Percentiles rank a stretch among this genome's conserved stretches.
Evolutionary conservation across 345 rosid genomes (phyloP).

Genomic region (Carallia brachiata): DNA sequence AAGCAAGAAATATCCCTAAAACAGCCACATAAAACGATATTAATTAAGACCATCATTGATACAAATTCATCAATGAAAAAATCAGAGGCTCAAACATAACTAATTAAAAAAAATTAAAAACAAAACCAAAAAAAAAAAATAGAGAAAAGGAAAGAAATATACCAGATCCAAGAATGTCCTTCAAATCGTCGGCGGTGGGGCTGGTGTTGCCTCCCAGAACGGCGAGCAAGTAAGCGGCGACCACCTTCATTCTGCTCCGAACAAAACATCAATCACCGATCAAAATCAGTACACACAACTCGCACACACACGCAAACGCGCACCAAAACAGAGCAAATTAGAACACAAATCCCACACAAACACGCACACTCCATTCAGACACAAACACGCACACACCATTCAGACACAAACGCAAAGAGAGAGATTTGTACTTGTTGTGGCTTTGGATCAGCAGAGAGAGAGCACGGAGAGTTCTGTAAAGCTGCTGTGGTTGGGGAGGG

Average conservation of each 20-base stretch:
- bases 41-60: too few species aligned
- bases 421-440: too few species aligned
- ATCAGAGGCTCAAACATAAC: neutral
- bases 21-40: too few species aligned
- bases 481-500: neutral
- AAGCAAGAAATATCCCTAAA: too few species aligned
- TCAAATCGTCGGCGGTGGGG: slow-evolving; percentile 57
- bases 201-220: slow-evolving; percentile 59
- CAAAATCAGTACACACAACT: neutral
- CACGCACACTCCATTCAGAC: too few species aligned
- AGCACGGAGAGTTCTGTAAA: too few species aligned
- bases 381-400: too few species aligned
- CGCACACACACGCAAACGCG: neutral
- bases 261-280: neutral
- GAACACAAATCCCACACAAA: neutral
- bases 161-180: slow-evolving; percentile 70
- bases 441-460: too few species aligned
- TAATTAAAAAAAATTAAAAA: neutral
- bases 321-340: neutral
- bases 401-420: too few species aligned
- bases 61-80: too few species aligned
- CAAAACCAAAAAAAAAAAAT: neutral
- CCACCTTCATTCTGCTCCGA: slow-evolving; percentile 56
- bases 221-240: slow-evolving; percentile 75
- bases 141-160: neutral